Conservation (phyloP, 768 basidiomycete genomes). For the Termitomyces sp. region DNA sequence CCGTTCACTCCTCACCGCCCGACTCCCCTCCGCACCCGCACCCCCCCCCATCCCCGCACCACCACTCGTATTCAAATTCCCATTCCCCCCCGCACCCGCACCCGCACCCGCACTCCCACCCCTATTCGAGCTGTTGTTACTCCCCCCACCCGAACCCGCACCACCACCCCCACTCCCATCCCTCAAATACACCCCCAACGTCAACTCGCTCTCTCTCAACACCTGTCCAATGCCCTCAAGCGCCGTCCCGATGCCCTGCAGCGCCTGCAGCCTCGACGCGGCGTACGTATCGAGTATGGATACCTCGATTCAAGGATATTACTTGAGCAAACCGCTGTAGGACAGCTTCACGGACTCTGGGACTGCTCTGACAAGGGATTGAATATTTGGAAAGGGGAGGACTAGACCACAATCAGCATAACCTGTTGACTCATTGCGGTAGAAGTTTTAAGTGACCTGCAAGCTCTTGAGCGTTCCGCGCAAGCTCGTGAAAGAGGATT, state of each 20-base stretch:
- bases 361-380: constrained; percentile 85
- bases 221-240: constrained; percentile 15
- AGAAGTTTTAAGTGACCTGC: constrained; percentile 49
- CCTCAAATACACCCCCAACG: too few species aligned
- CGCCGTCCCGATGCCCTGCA: constrained; percentile 13
- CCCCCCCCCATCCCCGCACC: too few species aligned
- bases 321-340: constrained; percentile 78
- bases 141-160: too few species aligned
- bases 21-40: too few species aligned
- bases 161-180: too few species aligned
- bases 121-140: too few species aligned
- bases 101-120: too few species aligned
- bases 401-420: constrained; percentile 24
- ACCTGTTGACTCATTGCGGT: not conserved
- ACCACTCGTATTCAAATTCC: too few species aligned
- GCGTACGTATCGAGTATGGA: constrained; percentile 10
- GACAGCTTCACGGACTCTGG: constrained; percentile 77
- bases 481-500: constrained; percentile 81
- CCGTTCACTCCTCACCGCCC: not conserved
- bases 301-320: constrained; percentile 72
- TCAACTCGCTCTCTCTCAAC: constrained; percentile 15
- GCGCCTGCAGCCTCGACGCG: constrained; percentile 8
- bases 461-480: constrained; percentile 83
- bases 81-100: too few species aligned
- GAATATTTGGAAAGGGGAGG: constrained; percentile 82